A percentile compares a stretch with the other conserved stretches of the same genome.
Conservation (phyloP, 352 stramenopile species). For the Phytophthora palmivora region DNA sequence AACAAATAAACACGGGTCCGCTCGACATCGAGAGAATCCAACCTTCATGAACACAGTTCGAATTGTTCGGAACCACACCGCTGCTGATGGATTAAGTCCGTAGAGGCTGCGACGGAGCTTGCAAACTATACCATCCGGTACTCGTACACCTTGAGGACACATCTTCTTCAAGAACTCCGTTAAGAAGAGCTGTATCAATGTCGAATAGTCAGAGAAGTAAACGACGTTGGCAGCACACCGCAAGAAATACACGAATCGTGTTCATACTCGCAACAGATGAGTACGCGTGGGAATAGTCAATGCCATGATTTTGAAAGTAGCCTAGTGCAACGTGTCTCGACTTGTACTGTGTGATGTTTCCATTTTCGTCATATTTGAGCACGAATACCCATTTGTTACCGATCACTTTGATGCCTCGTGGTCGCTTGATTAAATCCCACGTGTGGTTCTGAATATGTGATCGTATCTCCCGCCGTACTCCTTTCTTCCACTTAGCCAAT, state of each 20-base stretch:
- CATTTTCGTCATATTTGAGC: background rate
- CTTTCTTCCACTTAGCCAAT: slow-evolving; percentile 53
- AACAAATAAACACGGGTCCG: slow-evolving; percentile 10
- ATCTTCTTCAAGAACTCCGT: slow-evolving; percentile 35
- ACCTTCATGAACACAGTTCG: background rate
- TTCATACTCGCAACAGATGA: slow-evolving; percentile 33
- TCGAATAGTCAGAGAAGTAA: no score
- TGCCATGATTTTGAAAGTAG: background rate
- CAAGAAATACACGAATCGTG: slow-evolving; percentile 34
- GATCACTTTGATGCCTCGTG: background rate
- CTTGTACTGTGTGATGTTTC: background rate
- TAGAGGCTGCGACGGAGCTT: slow-evolving; percentile 36
- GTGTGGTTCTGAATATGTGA: background rate
- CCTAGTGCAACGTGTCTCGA: background rate
- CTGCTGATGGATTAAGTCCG: slow-evolving; percentile 44
- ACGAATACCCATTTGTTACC: background rate
- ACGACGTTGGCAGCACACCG: background rate
- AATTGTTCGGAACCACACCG: slow-evolving; percentile 39
- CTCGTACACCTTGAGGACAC: slow-evolving; percentile 36
- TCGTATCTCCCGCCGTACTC: background rate
- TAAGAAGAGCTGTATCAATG: slow-evolving; percentile 17
- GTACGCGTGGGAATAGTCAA: slow-evolving; percentile 38
- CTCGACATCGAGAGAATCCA: slow-evolving; percentile 2
- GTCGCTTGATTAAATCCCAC: background rate
- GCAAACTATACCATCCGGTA: slow-evolving; percentile 35